Evolutionary conservation across 2,329 filamentous ascomycete species (phyloP), one percentile per base, ranked within the genome.

Genomic region (Colletotrichum sp.): DNA sequence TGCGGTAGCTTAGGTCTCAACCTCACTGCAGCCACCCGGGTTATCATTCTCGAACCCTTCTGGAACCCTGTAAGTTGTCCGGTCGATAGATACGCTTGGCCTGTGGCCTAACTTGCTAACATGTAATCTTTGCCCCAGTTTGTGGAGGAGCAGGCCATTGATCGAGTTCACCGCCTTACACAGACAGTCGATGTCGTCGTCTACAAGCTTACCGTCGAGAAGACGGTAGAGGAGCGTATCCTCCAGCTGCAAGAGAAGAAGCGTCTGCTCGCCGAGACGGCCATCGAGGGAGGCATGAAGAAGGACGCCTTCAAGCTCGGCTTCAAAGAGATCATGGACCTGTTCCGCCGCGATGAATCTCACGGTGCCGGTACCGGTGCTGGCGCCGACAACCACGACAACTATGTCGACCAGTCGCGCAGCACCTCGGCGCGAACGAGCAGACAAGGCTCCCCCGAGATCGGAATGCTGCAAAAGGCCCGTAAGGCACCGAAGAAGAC

Each of bases 91-190:
- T 21, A 18, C n/a, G 31, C 24, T n/a, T 54, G 24, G 29, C 54
- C 18, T 29, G 31, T 36, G 43, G 21, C 33, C 27, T 36, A 24
- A 6, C 6, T 31, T 29, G 36, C 38, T 69, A 29, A 62, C 29
- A 43, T 33, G 18, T 13, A 24, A 11, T 57, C 54, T 12, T 12
- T 5, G n/a, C 33, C 29, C 13, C 34, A 94, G 90, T 99, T 99
- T 80, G 95, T 99, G 38, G 97, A 99, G 86, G 97, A 99, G 83
- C 97, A 99, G 87, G 97, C 97, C 63, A 99, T 99, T 78, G 97
- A 99, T 83, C 95, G 97, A 69, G 97, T 99, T 31, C 97, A 99
- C 82, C 95, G 97, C n/a, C 93, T 99, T 67, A 98, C 98, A 54
- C 97, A 99, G 84, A 98, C 95, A 2, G 90, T 96, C 54, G 96